Conservation (phyloP, 2,329 filamentous ascomycete species). For the Bipolaris oryzae region DNA sequence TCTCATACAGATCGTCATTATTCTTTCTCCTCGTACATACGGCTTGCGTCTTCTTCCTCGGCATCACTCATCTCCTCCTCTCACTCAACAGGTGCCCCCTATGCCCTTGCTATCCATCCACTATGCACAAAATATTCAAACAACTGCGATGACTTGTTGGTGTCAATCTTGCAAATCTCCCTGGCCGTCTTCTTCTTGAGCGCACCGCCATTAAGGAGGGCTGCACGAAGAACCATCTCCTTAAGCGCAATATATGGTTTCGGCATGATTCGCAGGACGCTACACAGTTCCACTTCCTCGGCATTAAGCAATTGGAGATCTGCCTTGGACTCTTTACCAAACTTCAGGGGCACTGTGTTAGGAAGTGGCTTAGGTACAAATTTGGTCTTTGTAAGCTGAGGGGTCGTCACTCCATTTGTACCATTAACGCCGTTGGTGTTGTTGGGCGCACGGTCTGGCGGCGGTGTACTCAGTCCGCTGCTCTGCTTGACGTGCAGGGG, state of each 20-base stretch:
- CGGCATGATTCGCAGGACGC: constrained; percentile 80
- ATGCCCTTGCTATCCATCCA: constrained; percentile 90
- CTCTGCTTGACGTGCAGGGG: constrained; percentile 63
- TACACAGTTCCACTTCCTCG: constrained; percentile 86
- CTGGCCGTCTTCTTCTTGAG: constrained; percentile 94
- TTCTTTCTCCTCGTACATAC: too few species aligned
- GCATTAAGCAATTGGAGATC: constrained; percentile 85
- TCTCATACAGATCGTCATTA: too few species aligned
- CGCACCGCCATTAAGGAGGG: constrained; percentile 82
- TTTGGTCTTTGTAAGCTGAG: constrained; percentile 54
- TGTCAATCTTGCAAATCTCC: constrained; percentile 82
- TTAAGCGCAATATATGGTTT: constrained; percentile 97
- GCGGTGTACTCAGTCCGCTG: constrained; percentile 51
- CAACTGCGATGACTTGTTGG: constrained; percentile 81
- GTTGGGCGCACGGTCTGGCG: constrained; percentile 54
- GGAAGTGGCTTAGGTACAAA: constrained; percentile 63
- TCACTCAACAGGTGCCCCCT: background rate
- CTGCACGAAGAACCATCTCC: constrained; percentile 87
- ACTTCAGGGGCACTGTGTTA: constrained; percentile 67
- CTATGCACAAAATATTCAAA: constrained; percentile 95
- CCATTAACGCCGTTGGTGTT: constrained; percentile 51
- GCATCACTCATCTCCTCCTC: background rate
- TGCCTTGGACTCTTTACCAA: constrained; percentile 76
- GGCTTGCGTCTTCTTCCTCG: too few species aligned
- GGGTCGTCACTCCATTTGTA: constrained; percentile 46